Percentiles rank a stretch among this genome's conserved stretches.
These are phyloP conservation scores for Cydonia oblonga DNA, from an alignment of 331 rosid species.

Conservation along the genomic window DNA sequence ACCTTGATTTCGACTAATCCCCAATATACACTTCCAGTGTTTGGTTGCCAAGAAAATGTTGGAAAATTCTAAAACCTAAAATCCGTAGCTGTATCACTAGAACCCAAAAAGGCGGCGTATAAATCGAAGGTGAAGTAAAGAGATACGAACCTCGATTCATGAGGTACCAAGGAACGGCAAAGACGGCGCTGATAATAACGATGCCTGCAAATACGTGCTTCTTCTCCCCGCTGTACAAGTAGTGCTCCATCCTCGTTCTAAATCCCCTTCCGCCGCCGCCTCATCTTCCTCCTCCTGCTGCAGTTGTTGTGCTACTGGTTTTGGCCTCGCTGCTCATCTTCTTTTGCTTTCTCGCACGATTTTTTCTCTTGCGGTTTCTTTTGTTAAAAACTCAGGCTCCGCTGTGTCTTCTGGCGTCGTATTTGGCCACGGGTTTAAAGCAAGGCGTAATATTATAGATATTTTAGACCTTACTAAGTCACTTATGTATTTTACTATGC, in stretches of 20 bases:
- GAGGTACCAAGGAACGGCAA: slow-evolving; percentile 58
- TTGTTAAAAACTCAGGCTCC: not conserved
- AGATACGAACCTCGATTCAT: slow-evolving; percentile 48
- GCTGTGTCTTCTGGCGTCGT: too few species aligned
- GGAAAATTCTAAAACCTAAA: not conserved
- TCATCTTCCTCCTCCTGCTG: not conserved
- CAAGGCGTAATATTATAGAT: too few species aligned
- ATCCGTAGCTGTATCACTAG: not conserved
- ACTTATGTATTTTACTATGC: too few species aligned
- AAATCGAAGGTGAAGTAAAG: not conserved
- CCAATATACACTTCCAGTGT: not conserved
- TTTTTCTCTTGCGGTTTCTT: not conserved
- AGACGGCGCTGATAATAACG: slow-evolving; percentile 44
- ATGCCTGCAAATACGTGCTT: slow-evolving; percentile 64
- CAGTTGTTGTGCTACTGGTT: not conserved
- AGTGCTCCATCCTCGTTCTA: slow-evolving; percentile 43
- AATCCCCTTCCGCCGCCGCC: slow-evolving; percentile 20
- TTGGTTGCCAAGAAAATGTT: not conserved
- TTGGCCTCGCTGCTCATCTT: slow-evolving; percentile 48
- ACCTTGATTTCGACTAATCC: not conserved
- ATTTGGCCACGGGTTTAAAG: too few species aligned
- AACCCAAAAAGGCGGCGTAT: not conserved
- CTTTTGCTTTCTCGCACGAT: not conserved
- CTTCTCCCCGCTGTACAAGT: slow-evolving; percentile 64
- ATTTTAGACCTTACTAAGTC: too few species aligned